phyloP scores from a whole-genome alignment of 2,329 filamentous ascomycete genomes.

The Nothophaeocryptopus gaeumannii region DNA sequence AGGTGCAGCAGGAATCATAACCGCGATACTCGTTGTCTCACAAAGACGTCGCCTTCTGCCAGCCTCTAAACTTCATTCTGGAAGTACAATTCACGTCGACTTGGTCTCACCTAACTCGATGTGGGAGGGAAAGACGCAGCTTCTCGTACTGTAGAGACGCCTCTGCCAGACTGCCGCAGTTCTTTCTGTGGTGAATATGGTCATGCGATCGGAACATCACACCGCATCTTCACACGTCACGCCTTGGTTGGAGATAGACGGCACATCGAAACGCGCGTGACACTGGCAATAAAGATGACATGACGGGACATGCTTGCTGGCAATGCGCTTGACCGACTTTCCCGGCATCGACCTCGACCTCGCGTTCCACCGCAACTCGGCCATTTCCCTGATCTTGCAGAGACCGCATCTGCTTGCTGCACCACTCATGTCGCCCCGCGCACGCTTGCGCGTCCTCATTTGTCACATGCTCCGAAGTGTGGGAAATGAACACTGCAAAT shows the following conservation, averaged over 20 bases:
- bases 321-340: constrained; percentile 13
- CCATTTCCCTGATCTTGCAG: constrained; percentile 2
- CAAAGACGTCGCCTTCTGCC: too few relatives aligned
- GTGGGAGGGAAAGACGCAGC: too few relatives aligned
- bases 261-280: constrained; percentile 7
- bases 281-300: constrained; percentile 4
- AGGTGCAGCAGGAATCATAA: too few relatives aligned
- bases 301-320: constrained; percentile 11
- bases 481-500: too few relatives aligned
- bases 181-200: too few relatives aligned
- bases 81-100: not conserved
- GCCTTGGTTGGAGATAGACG: not conserved
- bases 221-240: constrained; percentile 8
- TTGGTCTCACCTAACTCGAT: too few relatives aligned
- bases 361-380: constrained; percentile 7
- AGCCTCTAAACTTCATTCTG: not conserved
- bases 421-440: constrained; percentile 1
- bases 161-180: too few relatives aligned
- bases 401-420: not conserved
- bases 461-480: not conserved
- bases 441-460: constrained; percentile 7
- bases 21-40: too few relatives aligned
- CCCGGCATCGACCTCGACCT: constrained; percentile 9
- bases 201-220: not conserved
- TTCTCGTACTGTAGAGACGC: too few relatives aligned